Evolutionary conservation across 768 basidiomycete species (phyloP), one percentile per base, ranked within the genome.

Genomic region (Rossbeevera mucosa): DNA sequence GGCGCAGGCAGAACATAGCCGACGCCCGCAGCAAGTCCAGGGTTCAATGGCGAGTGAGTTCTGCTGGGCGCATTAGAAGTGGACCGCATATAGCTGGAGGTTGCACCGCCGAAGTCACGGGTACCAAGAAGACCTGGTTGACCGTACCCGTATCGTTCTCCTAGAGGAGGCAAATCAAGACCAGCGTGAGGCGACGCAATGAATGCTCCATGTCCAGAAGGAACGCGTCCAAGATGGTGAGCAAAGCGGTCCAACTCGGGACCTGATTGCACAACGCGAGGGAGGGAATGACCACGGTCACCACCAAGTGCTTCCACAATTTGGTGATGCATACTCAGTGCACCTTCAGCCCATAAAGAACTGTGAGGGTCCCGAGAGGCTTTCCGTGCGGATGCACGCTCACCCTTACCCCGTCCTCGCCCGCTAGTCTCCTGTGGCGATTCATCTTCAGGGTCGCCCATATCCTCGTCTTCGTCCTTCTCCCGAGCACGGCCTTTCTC

Each of bases 31-130:
- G 65, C 60, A 30, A 72, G 64, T 51, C 74, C 76, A 57, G 78
- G 81, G 48, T 78, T 79, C 61, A 83, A 66, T 44, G 86, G 86
- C 42, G 86, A 86, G 65, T 88, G 86, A 47, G 85, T 84, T 59
- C 85, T 73, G 67, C 83, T 88, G 5, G 86, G 86, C 22, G 81
- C 82, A 56, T 79, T 76, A 44, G 80, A 84, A 51, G 82, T 76
- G 21, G 84, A 80, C 59, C 85, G 77, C 58, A 84, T 72, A 67
- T 85, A 86, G 64, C 81, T 79, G 47, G 78, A 72, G 42, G 73
- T 73, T 53, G 76, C 72, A 57, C 68, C 72, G 48, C 70, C 52
- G 51, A 66, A 72, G 56, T 70, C 67, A 50, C 66, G 68, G 20
- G 55, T 53, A 51, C 64, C 58, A 33, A 70, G 59, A 50, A 71